phyloP scores from a whole-genome alignment of 2,329 filamentous ascomycete genomes.

The Plenodomus tracheiphilus region DNA sequence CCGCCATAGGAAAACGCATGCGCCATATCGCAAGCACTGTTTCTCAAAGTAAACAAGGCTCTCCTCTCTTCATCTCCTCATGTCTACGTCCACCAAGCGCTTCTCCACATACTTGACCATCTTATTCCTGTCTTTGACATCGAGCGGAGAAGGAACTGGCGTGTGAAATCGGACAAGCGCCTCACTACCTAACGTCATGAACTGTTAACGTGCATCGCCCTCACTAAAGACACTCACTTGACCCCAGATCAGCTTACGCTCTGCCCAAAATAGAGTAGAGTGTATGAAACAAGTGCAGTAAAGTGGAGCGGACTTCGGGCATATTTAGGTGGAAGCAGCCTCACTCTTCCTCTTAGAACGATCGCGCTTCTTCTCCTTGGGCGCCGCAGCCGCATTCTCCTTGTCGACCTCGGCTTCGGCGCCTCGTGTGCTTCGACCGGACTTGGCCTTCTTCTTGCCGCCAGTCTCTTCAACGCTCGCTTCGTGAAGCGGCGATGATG shows the following conservation, averaged over 20 bases:
- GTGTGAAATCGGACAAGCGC: conserved; percentile 3
- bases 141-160: conserved; percentile 3
- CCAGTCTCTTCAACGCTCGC: conserved; percentile 35
- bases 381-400: conserved; percentile 18
- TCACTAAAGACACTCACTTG: conserved; percentile 4
- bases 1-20: no score
- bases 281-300: neutral
- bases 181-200: conserved; percentile 1
- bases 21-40: no score
- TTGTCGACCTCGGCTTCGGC: conserved; percentile 35
- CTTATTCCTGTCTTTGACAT: conserved; percentile 4
- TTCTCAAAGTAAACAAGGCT: no score
- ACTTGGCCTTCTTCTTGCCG: conserved; percentile 42
- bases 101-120: neutral
- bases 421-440: conserved; percentile 37
- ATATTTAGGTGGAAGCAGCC: conserved; percentile 23
- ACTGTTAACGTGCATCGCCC: conserved; percentile 2
- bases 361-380: conserved; percentile 39
- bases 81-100: neutral
- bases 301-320: neutral
- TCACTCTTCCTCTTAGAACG: conserved; percentile 42
- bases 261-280: neutral
- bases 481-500: conserved; percentile 16
- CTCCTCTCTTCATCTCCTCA: neutral
- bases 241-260: neutral